Evolutionary conservation across 345 rosid genomes (phyloP).

Genomic region (Camelina sativa): DNA sequence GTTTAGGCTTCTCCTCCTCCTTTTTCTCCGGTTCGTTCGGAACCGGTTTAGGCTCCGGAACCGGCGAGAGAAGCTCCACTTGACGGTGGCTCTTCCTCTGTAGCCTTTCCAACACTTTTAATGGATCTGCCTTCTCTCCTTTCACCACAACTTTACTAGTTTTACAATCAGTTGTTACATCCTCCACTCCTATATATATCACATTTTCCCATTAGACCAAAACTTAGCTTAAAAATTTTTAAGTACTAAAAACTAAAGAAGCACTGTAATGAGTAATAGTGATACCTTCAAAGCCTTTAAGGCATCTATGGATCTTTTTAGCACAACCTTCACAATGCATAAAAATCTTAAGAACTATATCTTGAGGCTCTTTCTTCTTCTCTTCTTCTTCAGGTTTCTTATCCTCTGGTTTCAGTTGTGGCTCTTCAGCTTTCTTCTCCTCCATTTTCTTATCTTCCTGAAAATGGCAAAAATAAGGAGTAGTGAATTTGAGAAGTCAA

Average conservation of each 20-base stretch:
- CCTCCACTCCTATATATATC: constrained; percentile 70
- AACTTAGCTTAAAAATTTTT: neutral
- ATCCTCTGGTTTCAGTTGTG: constrained; percentile 58
- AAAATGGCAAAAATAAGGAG: constrained; percentile 7
- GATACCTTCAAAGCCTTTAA: constrained; percentile 79
- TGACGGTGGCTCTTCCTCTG: constrained; percentile 83
- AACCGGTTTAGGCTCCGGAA: constrained; percentile 70
- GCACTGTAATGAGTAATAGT: neutral
- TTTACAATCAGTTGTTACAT: constrained; percentile 82
- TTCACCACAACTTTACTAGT: constrained; percentile 82
- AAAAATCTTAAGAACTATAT: constrained; percentile 75
- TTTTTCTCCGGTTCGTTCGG: constrained; percentile 64
- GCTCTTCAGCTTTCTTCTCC: constrained; percentile 51
- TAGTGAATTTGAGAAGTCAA: constrained; percentile 5
- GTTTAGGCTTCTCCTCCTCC: constrained; percentile 59
- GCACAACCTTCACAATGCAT: constrained; percentile 99
- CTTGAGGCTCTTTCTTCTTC: constrained; percentile 57
- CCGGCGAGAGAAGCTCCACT: constrained; percentile 88
- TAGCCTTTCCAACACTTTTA: constrained; percentile 76
- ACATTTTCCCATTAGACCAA: constrained; percentile 7
- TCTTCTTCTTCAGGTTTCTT: constrained; percentile 52
- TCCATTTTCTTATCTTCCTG: constrained; percentile 40
- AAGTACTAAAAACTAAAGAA: neutral
- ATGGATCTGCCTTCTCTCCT: constrained; percentile 93
- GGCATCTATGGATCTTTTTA: constrained; percentile 75